Evolutionary conservation across 2,329 filamentous ascomycete species (phyloP).

Genomic region (Curvularia sp.): DNA sequence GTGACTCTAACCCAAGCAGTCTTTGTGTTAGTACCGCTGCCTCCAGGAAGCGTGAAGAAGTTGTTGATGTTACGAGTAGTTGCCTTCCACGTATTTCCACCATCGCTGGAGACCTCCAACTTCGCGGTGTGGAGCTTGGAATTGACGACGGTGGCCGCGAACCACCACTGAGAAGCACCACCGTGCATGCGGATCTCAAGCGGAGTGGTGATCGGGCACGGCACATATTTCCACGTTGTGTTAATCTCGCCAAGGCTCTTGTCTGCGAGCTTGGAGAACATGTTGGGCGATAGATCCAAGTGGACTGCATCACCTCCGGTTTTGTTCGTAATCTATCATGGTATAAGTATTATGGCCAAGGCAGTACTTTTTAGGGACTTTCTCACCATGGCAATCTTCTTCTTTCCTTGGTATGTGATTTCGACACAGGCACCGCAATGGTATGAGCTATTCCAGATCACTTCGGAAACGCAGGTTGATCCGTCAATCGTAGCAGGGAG

Average conservation of each 20-base stretch:
- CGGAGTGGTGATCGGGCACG: neutral
- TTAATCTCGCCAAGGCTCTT: neutral
- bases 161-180: neutral
- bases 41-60: slow-evolving; percentile 1
- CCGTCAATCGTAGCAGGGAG: slow-evolving; percentile 3
- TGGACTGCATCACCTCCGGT: neutral
- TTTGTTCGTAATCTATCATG: slow-evolving; percentile 1
- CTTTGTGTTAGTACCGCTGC: neutral
- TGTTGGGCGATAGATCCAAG: slow-evolving; percentile 1
- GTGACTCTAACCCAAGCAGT: neutral
- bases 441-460: slow-evolving; percentile 1
- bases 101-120: slow-evolving; percentile 1
- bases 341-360: neutral
- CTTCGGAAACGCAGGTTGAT: slow-evolving; percentile 1
- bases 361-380: neutral
- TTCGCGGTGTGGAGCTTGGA: neutral
- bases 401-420: slow-evolving; percentile 1
- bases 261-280: neutral
- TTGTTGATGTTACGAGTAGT: neutral
- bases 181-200: slow-evolving; percentile 4
- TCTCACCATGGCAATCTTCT: slow-evolving; percentile 4
- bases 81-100: neutral
- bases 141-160: neutral
- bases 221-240: neutral
- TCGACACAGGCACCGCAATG: slow-evolving; percentile 5